Evolutionary conservation across 2,329 filamentous ascomycete genomes (phyloP).

Genomic region (Parastagonospora avenae): DNA sequence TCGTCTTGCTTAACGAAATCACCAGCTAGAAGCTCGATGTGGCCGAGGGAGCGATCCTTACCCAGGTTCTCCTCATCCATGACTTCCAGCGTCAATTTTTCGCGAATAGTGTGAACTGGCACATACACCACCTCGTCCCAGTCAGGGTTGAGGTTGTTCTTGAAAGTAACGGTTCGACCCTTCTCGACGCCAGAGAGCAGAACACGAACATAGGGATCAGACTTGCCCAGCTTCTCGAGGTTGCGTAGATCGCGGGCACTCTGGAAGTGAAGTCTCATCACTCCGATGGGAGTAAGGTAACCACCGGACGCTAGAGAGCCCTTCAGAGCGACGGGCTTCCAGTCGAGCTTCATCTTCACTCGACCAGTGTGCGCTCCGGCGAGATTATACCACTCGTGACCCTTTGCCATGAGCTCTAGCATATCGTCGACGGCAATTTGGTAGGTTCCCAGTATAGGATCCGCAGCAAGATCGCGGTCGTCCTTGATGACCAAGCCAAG

Average conservation of each 20-base stretch:
- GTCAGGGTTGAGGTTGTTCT: conserved; percentile 92
- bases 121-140: conserved; percentile 97
- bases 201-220: conserved; percentile 90
- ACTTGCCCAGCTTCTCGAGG: conserved; percentile 93
- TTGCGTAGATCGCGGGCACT: conserved; percentile 84
- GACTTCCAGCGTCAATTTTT: conserved; percentile 86
- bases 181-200: conserved; percentile 89
- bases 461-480: conserved; percentile 81
- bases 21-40: conserved; percentile 74
- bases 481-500: conserved; percentile 94
- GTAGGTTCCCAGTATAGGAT: conserved; percentile 87
- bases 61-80: conserved; percentile 96
- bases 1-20: conserved; percentile 82
- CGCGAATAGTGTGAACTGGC: conserved; percentile 81
- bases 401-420: conserved; percentile 86
- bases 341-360: conserved; percentile 88
- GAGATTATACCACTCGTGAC: conserved; percentile 95
- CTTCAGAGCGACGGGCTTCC: conserved; percentile 90
- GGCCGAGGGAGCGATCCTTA: conserved; percentile 85
- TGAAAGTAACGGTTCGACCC: conserved; percentile 90
- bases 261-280: conserved; percentile 92
- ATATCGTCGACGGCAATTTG: conserved; percentile 96
- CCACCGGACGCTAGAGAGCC: conserved; percentile 80
- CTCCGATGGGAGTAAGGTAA: conserved; percentile 91
- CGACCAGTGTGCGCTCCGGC: conserved; percentile 80